Evolutionary conservation across 371 early-diverging fungal species (phyloP), one percentile per base, ranked within the genome.

Genomic region (Lichtheimia ornata): DNA sequence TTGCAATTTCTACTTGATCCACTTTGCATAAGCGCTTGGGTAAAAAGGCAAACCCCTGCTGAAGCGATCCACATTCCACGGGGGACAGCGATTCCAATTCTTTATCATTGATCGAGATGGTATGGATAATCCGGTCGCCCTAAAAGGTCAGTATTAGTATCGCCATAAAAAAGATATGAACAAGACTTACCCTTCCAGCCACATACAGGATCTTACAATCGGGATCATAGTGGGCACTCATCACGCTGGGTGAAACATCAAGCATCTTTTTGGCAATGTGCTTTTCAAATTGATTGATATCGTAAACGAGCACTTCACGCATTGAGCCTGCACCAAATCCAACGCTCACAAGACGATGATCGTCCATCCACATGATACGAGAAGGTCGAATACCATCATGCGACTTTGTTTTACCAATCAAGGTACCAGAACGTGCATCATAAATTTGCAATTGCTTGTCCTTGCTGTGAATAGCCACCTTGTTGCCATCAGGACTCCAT

Each of bases 161-260:
- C 22, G 12, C 17, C 1, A 13, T 7, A 14, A n/a, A 17, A 6
- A 49, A 27, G 43, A n/a, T n/a, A 12, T 44, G 15, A 22, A 14
- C 11, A 45, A 66, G 43, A 63, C 71, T 67, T 67, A 82, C 86
- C 17, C 86, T 76, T 25, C 90, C 92, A 17, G 80, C 80, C 25
- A 87, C 77, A 67, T 81, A 87, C 5, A 93, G 63, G 4, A 91
- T 59, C 4, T 67, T 65, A 49, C 85, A 81, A 67, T 93, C 93
- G 1, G 71, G 62, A 64, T 95, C 94, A 35, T 79, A 88, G 54
- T 83, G 67, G 1, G 87, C 85, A 25, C 83, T 83, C 62, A 93
- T 83, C 5, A 91, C 66, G 17, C 91, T 87, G 0, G 96, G 94
- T 0, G 91, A 89, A 6, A 85, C 78, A 54, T 92, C 95, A 53